Percentiles rank a stretch among this genome's conserved stretches.
Evolutionary conservation across 2,329 filamentous ascomycete genomes (phyloP).

Genomic region (Leptosphaerulina australis): DNA sequence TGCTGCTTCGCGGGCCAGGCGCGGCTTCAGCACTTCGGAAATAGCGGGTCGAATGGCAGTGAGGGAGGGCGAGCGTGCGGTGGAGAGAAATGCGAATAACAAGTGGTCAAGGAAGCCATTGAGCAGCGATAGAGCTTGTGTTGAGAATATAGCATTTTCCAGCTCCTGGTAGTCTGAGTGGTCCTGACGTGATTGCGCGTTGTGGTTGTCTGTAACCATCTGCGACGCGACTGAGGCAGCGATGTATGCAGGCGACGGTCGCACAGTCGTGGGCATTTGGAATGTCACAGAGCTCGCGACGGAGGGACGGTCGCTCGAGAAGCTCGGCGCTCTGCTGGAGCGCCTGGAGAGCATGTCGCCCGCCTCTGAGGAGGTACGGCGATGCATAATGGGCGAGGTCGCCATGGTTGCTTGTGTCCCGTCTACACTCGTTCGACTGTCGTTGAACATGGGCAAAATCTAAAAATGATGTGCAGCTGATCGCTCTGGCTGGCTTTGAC

Average conservation of each 20-base stretch:
- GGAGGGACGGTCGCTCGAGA: slow-evolving; percentile 74
- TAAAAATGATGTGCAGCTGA: slow-evolving; percentile 13
- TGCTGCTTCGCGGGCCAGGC: slow-evolving; percentile 84
- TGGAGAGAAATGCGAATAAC: slow-evolving; percentile 85
- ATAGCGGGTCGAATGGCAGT: slow-evolving; percentile 79
- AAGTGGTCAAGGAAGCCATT: slow-evolving; percentile 95
- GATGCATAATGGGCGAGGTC: slow-evolving; percentile 37
- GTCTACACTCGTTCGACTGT: slow-evolving; percentile 15
- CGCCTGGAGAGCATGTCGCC: slow-evolving; percentile 44
- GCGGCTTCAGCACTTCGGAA: slow-evolving; percentile 83
- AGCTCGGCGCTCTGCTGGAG: slow-evolving; percentile 56
- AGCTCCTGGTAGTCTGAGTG: slow-evolving; percentile 65
- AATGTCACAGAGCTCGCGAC: slow-evolving; percentile 57
- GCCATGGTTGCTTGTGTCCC: slow-evolving; percentile 4
- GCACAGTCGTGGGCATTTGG: slow-evolving; percentile 70
- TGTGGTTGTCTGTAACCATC: slow-evolving; percentile 87
- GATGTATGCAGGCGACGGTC: slow-evolving; percentile 84
- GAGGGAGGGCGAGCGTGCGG: slow-evolving; percentile 78
- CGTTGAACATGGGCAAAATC: slow-evolving; percentile 3
- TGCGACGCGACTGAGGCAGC: slow-evolving; percentile 86
- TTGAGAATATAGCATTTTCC: slow-evolving; percentile 74
- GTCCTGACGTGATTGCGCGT: slow-evolving; percentile 71
- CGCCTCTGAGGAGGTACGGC: slow-evolving; percentile 44
- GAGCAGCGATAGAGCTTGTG: slow-evolving; percentile 74
- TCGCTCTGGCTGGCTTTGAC: slow-evolving; percentile 15